Evolutionary conservation across 2,329 filamentous ascomycete genomes (phyloP), one percentile per base, ranked within the genome.

Genomic region (Coniella lustricola): DNA sequence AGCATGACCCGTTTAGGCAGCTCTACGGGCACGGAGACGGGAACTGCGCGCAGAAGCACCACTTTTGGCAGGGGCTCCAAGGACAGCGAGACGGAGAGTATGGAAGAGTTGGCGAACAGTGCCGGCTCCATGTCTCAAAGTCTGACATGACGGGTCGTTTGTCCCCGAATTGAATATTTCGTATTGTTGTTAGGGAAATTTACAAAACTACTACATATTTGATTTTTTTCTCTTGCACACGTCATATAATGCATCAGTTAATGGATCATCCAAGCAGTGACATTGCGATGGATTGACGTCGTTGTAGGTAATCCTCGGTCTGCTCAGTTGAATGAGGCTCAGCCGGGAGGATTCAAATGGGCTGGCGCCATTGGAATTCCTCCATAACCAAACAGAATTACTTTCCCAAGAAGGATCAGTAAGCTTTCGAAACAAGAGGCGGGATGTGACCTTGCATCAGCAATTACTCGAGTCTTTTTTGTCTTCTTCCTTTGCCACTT

Each of bases 31-130:
- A 36, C 25, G 39, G 12, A 34, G 17, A 22, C 25, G 32, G 50
- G 32, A 25, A 38, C 3, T 14, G 37, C 38, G 14, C 35, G 25
- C 25, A 33, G 46, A 4, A 18, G 31, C 39, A 34, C 37, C 10
- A 16, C 25, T 3, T 42, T 41, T 17, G 42, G 21, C 7, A 31
- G 21, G 31, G 39, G n/a, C 39, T 31, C 37, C 8, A 46, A 39
- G 16, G 35, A 46, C 25, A 46, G 36, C 17, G 38, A 25, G 39
- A 41, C 50, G 18, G 50, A 48, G 8, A 50, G 47, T 5, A 52
- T 44, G 44, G 50, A 50, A 40, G 50, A 50, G 36, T 8, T 52
- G 18, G 47, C 47, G 4, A 38, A 17, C 20, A 34, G 41, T 18
- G 34, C 17, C 41, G 32, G 31, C 9, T 44, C 41, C 13, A 34